These are phyloP conservation scores for Mycena albidolilacea DNA, from an alignment of 768 basidiomycete genomes.

Conservation along the genomic window DNA sequence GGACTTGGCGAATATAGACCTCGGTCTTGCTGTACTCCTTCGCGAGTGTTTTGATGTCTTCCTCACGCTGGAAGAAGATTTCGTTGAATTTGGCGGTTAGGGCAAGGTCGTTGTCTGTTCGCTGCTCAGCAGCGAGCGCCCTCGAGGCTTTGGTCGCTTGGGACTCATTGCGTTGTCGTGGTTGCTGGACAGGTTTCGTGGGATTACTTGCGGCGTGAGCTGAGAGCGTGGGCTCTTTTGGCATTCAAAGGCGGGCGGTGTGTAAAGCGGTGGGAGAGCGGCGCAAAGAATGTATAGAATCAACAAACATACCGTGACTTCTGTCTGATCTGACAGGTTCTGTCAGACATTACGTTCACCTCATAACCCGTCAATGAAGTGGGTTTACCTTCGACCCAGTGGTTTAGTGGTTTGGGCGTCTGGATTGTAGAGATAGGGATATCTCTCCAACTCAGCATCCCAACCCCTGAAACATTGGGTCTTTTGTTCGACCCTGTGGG, in stretches of 20 bases:
- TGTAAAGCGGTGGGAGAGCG: neutral
- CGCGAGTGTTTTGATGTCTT: neutral
- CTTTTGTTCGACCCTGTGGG: neutral
- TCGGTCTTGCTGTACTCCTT: neutral
- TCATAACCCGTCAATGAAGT: too few relatives aligned
- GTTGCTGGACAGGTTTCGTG: neutral
- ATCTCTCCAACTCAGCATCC: neutral
- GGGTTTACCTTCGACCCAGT: neutral
- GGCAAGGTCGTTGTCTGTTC: neutral
- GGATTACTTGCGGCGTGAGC: conserved; percentile 1
- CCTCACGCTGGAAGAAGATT: neutral
- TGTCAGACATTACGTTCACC: neutral
- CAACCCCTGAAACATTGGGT: neutral
- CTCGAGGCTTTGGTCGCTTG: neutral
- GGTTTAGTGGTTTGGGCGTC: neutral
- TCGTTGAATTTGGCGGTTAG: neutral
- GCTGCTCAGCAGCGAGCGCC: neutral
- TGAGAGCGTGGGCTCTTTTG: neutral
- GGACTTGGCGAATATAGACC: neutral
- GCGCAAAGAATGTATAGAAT: neutral
- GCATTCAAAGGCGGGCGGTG: neutral
- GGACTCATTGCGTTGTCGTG: neutral
- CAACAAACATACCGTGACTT: conserved; percentile 4
- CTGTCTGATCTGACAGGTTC: neutral
- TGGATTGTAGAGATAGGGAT: neutral